Evolutionary conservation across 23 red algal genomes (phyloP).

Genomic region (Agarophyton chilense): DNA sequence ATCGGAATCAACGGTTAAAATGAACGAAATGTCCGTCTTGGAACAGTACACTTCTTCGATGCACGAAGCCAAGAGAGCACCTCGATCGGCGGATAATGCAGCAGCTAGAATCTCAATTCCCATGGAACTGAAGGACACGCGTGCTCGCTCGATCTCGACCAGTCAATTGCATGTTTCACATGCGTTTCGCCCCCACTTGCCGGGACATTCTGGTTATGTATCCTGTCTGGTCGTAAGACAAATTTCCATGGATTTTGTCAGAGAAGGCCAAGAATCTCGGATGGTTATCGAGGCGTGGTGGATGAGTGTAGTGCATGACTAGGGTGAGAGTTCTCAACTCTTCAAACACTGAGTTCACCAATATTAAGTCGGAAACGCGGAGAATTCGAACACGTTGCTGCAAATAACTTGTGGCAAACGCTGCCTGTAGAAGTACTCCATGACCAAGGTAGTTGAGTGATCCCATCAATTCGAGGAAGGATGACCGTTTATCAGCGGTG

Average conservation of each 20-base stretch:
- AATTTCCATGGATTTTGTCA: background rate
- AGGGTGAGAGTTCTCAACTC: background rate
- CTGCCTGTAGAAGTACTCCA: no score
- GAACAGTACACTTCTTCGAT: background rate
- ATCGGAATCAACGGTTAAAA: conserved; percentile 35
- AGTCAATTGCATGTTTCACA: background rate
- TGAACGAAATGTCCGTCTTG: background rate
- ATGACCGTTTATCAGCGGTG: background rate
- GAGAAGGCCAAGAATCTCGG: background rate
- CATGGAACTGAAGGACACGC: conserved; percentile 20
- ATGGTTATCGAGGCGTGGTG: background rate
- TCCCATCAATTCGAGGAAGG: background rate
- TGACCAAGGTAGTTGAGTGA: conserved; percentile 21
- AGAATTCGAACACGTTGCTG: background rate
- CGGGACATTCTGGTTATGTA: conserved; percentile 8
- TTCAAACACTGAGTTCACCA: background rate
- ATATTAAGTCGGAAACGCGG: background rate
- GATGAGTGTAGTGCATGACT: background rate
- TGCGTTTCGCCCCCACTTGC: conserved; percentile 6
- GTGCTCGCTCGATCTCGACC: conserved; percentile 22
- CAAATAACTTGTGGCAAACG: background rate
- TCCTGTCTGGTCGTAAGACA: conserved; percentile 26
- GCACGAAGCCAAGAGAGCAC: background rate
- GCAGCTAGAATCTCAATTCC: conserved; percentile 39
- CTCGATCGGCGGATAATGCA: conserved; percentile 15